Evolutionary conservation across 176 grass and related monocot genomes (phyloP), one percentile per base, ranked within the genome.

Genomic region (Poa annua): DNA sequence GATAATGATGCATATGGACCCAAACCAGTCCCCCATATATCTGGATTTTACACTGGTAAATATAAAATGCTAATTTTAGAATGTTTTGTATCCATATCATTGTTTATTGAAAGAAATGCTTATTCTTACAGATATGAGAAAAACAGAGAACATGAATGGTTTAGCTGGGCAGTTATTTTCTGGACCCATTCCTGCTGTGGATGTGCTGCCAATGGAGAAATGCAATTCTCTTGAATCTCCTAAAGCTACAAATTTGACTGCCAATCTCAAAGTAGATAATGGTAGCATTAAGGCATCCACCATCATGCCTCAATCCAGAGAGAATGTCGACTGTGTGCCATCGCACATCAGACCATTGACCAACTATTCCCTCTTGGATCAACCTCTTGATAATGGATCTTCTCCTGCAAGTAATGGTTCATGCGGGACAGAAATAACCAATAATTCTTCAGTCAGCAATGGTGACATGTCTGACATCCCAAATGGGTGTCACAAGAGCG

Each of bases 21-120:
- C 62, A 90, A 90, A 39, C 63, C 87, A 78, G 85, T 77, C 22
- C 63, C 85, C 55, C 84, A 88, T 78, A 78, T 79, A 83, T 96
- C 89, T 90, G 91, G 86, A 72, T 89, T 83, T 63, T 81, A 87
- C 59, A 80, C 82, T 81, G 87, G 93, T 99, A 87, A 92, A 79
- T 42, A 60, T 63, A 60, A 8, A 11, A 20, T 77, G 22, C 50
- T 6, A 17, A 69, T 39, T 76, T 14, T 74, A 25, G 13, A 66
- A 17, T 10, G 29, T 48, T 48, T 60, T 22, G 15, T 52, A 39
- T 49, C 48, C 35, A 61, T 60, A 71, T 55, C 6, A 25, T 68
- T 52, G 10, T 85, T 66, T 77, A 79, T 79, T 65, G 4, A 45
- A 48, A 85, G 25, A 55, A 80, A 65, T 48, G 20, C 34, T 64